phyloP scores from a whole-genome alignment of 768 basidiomycete genomes.

The Tylopilus felleus region DNA sequence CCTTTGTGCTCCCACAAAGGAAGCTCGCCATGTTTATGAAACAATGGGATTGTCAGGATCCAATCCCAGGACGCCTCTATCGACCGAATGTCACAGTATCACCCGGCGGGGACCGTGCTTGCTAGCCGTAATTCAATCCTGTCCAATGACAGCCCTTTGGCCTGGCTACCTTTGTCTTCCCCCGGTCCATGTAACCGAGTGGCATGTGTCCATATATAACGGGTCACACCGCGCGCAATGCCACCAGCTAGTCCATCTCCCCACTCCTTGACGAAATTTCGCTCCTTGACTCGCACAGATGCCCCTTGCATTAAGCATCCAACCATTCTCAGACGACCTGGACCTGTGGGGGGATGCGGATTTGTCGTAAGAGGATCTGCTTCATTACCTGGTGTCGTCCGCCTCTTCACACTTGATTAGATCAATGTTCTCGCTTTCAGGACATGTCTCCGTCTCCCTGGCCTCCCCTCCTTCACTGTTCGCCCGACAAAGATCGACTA shows the following conservation, averaged over 20 bases:
- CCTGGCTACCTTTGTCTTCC: slow-evolving; percentile 30
- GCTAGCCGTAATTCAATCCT: slow-evolving; percentile 1
- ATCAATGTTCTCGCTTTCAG: slow-evolving; percentile 84
- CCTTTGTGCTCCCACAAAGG: slow-evolving; percentile 32
- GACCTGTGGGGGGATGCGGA: slow-evolving; percentile 73
- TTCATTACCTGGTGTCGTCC: slow-evolving; percentile 1
- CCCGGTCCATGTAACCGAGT: slow-evolving; percentile 28
- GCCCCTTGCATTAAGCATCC: slow-evolving; percentile 64
- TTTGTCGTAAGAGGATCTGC: slow-evolving; percentile 46
- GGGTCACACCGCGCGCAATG: neutral
- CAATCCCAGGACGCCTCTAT: neutral
- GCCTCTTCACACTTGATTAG: slow-evolving; percentile 38
- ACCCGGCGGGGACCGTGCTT: neutral
- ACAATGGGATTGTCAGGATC: slow-evolving; percentile 24
- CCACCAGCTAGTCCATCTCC: slow-evolving; percentile 15
- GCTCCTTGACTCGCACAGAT: slow-evolving; percentile 38
- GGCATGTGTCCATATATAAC: slow-evolving; percentile 28
- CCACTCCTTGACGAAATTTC: slow-evolving; percentile 7
- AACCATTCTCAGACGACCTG: slow-evolving; percentile 53
- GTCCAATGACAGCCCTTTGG: slow-evolving; percentile 7
- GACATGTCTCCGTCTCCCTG: slow-evolving; percentile 67
- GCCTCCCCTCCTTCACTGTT: slow-evolving; percentile 56
- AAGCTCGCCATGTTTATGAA: slow-evolving; percentile 17
- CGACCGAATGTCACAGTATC: neutral
- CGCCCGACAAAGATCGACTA: slow-evolving; percentile 44